A percentile compares a stretch with the other conserved stretches of the same genome.
Conservation (phyloP, 2,329 filamentous ascomycete genomes). For the Raffaelea ambrosiae region DNA sequence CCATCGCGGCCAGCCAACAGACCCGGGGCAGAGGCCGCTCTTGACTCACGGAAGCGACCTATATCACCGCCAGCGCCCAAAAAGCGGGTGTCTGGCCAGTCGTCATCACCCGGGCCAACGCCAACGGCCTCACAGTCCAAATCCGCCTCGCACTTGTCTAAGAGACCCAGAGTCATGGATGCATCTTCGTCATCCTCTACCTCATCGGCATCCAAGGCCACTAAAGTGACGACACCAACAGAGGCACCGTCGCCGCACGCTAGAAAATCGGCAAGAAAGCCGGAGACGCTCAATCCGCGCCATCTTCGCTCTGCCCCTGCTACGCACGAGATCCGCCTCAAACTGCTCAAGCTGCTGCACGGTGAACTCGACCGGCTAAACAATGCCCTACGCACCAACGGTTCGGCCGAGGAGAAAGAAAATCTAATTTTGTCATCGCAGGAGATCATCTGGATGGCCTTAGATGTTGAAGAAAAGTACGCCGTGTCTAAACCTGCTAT, state of each 20-base stretch:
- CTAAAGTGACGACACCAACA: not conserved
- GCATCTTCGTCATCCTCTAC: too few relatives aligned
- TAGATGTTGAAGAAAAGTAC: conserved; percentile 71
- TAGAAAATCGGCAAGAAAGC: conserved; percentile 18
- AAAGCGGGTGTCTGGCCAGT: conserved; percentile 3
- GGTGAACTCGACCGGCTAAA: conserved; percentile 61
- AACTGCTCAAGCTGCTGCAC: conserved; percentile 55
- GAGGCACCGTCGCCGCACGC: not conserved
- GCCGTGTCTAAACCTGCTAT: conserved; percentile 60
- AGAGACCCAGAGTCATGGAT: too few relatives aligned
- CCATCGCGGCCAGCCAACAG: too few relatives aligned
- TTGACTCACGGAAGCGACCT: not conserved
- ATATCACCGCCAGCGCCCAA: conserved; percentile 9
- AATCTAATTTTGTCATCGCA: conserved; percentile 54
- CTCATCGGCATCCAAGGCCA: not conserved
- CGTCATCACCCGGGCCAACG: too few relatives aligned
- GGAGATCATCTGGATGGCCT: conserved; percentile 56
- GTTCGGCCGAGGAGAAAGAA: conserved; percentile 36
- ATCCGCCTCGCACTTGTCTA: too few relatives aligned
- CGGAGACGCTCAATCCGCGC: conserved; percentile 59
- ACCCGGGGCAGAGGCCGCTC: not conserved
- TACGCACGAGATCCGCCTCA: conserved; percentile 45
- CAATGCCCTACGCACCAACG: conserved; percentile 45
- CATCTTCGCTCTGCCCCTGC: conserved; percentile 51
- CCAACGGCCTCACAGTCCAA: too few relatives aligned